phyloP scores from a whole-genome alignment of 1,284 basidiomycete species.

The Fomitopsis betulina region DNA sequence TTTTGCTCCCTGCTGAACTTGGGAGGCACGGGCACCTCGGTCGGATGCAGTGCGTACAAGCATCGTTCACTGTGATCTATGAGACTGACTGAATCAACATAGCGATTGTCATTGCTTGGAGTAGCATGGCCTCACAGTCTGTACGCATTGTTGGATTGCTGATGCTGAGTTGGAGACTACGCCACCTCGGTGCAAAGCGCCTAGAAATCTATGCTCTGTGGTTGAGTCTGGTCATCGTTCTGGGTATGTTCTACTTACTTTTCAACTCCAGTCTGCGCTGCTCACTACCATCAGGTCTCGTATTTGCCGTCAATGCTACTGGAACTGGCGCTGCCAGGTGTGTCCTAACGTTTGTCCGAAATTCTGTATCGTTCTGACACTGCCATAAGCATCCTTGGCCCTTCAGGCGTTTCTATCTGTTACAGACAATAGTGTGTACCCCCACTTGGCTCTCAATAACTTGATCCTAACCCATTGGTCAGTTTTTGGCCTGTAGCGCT shows the following conservation, averaged over 20 bases:
- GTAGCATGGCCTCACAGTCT: constrained; percentile 39
- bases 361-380: neutral
- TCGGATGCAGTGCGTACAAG: constrained; percentile 36
- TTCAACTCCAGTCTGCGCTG: neutral
- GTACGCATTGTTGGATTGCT: constrained; percentile 40
- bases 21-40: constrained; percentile 17
- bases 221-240: constrained; percentile 29
- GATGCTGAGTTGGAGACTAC: constrained; percentile 39
- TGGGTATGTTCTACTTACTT: constrained; percentile 31
- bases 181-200: constrained; percentile 26
- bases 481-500: constrained; percentile 43
- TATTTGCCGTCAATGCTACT: constrained; percentile 39
- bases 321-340: constrained; percentile 36
- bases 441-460: neutral
- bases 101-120: constrained; percentile 50
- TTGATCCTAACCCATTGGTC: neutral
- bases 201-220: constrained; percentile 35
- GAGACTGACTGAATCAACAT: constrained; percentile 2
- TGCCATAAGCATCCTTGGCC: constrained; percentile 6
- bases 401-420: constrained; percentile 25
- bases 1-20: constrained; percentile 40
- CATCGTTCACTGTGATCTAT: too few relatives aligned
- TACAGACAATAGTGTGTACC: constrained; percentile 34
- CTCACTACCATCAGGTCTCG: constrained; percentile 30
- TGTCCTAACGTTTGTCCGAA: constrained; percentile 3